Conservation (phyloP, 2,329 filamentous ascomycete species). For the Nannizzia gypsea region DNA sequence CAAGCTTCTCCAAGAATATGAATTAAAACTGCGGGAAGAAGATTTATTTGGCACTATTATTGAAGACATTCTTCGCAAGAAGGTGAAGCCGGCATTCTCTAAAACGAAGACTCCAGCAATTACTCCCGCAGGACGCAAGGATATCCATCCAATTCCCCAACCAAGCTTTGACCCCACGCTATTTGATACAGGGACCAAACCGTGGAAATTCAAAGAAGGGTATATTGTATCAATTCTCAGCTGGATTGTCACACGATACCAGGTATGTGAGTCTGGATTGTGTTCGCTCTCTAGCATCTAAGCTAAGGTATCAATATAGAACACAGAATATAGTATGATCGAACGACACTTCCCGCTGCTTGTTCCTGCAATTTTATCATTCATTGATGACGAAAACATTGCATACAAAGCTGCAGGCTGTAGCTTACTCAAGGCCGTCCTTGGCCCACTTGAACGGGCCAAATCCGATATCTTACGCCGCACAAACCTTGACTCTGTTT, state of each 20-base stretch:
- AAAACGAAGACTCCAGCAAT: constrained; percentile 32
- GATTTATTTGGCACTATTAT: constrained; percentile 16
- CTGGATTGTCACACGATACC: constrained; percentile 28
- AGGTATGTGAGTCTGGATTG: constrained; percentile 19
- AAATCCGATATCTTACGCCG: constrained; percentile 31
- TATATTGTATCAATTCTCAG: constrained; percentile 26
- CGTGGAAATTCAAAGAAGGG: constrained; percentile 29
- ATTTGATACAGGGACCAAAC: constrained; percentile 28
- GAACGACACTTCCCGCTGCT: constrained; percentile 36
- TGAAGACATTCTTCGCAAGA: constrained; percentile 21
- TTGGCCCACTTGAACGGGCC: constrained; percentile 25
- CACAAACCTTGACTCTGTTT: constrained; percentile 36
- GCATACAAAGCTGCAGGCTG: constrained; percentile 31
- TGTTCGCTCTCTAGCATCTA: neutral
- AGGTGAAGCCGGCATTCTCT: constrained; percentile 33
- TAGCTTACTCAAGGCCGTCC: constrained; percentile 24
- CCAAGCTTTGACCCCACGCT: constrained; percentile 27
- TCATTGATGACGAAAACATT: constrained; percentile 33
- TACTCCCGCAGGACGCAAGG: constrained; percentile 34
- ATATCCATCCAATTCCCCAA: constrained; percentile 28
- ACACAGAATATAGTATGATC: constrained; percentile 19
- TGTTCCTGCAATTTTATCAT: constrained; percentile 32
- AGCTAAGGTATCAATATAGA: constrained; percentile 16
- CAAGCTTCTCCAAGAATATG: constrained; percentile 14
- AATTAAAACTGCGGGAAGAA: constrained; percentile 5